Evolutionary conservation across 176 grass and related monocot species (phyloP).

Genomic region (Raddia guianensis): DNA sequence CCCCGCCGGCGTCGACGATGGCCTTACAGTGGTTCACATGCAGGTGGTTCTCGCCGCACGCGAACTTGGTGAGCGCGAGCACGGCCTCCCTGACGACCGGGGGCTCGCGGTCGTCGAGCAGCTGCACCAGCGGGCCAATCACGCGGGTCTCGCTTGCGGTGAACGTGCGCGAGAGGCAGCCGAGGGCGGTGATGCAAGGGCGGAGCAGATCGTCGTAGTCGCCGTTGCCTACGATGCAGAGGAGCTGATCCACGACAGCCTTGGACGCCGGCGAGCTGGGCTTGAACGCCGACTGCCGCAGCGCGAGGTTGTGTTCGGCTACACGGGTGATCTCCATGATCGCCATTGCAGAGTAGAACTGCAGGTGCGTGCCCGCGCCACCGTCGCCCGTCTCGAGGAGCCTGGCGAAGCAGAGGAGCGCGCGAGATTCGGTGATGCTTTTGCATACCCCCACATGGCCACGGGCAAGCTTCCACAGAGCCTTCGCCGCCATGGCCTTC

Average conservation of each 20-base stretch:
- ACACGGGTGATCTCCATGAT: constrained; percentile 84
- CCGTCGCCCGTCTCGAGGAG: constrained; percentile 65
- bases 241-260: constrained; percentile 74
- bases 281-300: constrained; percentile 88
- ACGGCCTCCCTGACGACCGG: constrained; percentile 67
- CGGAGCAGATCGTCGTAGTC: constrained; percentile 60
- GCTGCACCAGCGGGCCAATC: constrained; percentile 71
- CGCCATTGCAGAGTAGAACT: constrained; percentile 73
- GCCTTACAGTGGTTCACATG: constrained; percentile 73
- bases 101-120: constrained; percentile 76
- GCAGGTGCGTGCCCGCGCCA: constrained; percentile 48
- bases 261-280: constrained; percentile 64
- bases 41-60: constrained; percentile 74
- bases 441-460: constrained; percentile 64
- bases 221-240: constrained; percentile 55
- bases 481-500: constrained; percentile 95
- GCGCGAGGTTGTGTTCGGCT: constrained; percentile 70
- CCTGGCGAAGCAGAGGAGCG: constrained; percentile 86
- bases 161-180: constrained; percentile 83
- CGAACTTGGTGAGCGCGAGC: constrained; percentile 88
- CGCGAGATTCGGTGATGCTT: constrained; percentile 87
- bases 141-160: constrained; percentile 82
- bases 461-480: constrained; percentile 69
- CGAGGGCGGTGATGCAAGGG: constrained; percentile 70
- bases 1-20: constrained; percentile 71